Conservation (phyloP, 106 monocot species). For the Gastrodia elata region DNA sequence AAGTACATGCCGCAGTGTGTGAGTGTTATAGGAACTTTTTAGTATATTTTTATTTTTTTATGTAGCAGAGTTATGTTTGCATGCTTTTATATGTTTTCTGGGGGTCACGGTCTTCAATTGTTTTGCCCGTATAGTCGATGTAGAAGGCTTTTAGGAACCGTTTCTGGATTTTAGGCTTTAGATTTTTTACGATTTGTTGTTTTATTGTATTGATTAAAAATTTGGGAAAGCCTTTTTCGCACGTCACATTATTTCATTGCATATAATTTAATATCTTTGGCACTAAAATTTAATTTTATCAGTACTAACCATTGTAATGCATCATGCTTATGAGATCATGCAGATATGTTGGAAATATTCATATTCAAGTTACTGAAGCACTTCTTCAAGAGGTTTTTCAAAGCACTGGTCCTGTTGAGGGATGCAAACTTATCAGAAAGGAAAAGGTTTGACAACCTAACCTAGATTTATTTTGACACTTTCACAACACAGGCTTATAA, state of each 20-base stretch:
- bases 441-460: constrained; percentile 58
- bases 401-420: constrained; percentile 79
- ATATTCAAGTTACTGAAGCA: constrained; percentile 70
- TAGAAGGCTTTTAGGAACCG: neutral
- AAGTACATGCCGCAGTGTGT: constrained; percentile 98
- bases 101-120: neutral
- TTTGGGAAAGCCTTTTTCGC: neutral
- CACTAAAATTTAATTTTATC: neutral
- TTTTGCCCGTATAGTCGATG: neutral
- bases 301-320: neutral
- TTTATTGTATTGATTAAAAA: neutral
- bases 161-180: neutral
- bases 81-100: neutral
- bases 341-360: constrained; percentile 81
- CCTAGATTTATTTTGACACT: neutral
- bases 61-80: neutral
- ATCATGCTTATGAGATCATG: neutral
- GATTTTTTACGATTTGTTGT: neutral
- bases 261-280: neutral
- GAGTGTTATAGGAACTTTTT: constrained; percentile 53
- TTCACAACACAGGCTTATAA: neutral
- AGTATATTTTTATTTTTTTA: neutral
- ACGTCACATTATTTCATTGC: neutral
- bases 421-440: constrained; percentile 94
- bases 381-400: constrained; percentile 93